Evolutionary conservation across 768 basidiomycete species (phyloP), one percentile per base, ranked within the genome.

Genomic region (Mycena rebaudengoi): DNA sequence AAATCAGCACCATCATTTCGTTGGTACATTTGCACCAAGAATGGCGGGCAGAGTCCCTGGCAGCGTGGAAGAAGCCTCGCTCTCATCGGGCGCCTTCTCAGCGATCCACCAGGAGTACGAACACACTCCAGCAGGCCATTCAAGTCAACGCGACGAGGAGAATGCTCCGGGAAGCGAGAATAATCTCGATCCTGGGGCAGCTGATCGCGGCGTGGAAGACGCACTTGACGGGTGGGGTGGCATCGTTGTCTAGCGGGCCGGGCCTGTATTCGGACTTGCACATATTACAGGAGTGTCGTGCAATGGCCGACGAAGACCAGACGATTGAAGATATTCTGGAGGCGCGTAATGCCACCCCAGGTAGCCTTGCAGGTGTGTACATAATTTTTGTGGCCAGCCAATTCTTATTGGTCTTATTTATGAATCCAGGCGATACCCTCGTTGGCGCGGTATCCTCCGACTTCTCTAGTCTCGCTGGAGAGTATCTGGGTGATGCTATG

Each of bases 181-280:
- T 40, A n/a, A 40, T 62, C 43, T 46, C 52, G n/a, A 55, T 55
- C 21, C 52, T 62, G 16, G 52, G 52, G n/a, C 18, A n/a, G 45
- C 35, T 62, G 14, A 54, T 54, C 16, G 44, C 16, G 0, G 46
- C 60, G 3, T 62, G 60, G 60, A 62, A 54, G 21, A 49, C 26
- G 2, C 60, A 62, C 21, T 3, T 54, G 1, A 11, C 35, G 2
- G 41, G 35, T 26, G 60, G 60, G 26, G 16, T 45, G 26, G 44
- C 60, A 11, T 18, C 23, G n/a, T 26, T 62, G 16, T 62, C 33
- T 5, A 55, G 39, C 21, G 60, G 52, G 1, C 45, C 45, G 8
- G 60, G 60, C 7, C 23, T 41, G 26, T 20, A 53, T 54, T 62
- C 60, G 16, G 52, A 62, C 18, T 49, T 49, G 21, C 45, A 29